Evolutionary conservation across 1,284 basidiomycete genomes (phyloP), one percentile per base, ranked within the genome.

Genomic region (Microbotryomycetes sp.): DNA sequence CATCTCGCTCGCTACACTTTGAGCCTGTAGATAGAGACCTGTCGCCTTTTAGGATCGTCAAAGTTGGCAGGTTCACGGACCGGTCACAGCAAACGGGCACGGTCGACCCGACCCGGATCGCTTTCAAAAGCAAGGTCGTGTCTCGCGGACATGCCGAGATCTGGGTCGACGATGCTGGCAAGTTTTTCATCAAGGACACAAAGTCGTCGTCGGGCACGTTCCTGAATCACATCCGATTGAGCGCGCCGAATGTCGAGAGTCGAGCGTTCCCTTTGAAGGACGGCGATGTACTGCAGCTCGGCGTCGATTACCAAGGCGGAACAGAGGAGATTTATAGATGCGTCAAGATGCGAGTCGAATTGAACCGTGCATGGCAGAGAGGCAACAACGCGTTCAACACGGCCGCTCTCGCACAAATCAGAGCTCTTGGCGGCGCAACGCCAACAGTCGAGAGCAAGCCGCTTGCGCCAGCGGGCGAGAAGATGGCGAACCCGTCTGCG

Each of bases 281-380:
- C 67, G 94, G 94, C 1, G 94, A 98, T 76, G 83, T 97, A 18
- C 78, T 98, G 6, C 94, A 98, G 77, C 83, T 97, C 1, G 94
- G 94, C 1, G 92, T 98, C 30, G 96, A 98, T 75, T 98, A 97
- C 76, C 94, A 97, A 76, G 94, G 94, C 28, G 96, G 94, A 0
- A 85, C 89, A 4, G 93, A 98, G 77, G 93, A 97, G 76, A 91
- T 97, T 64, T 98, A 96, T 77, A 89, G 97, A 76, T 92, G 89
- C 67, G 91, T 98, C 65, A 97, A 97, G 82, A 96, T 98, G 76
- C 83, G 91, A 63, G 82, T 98, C 59, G 94, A 98, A 77, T 69
- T 82, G 23, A 79, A 92, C 51, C 84, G 76, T 28, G 80, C 90
- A 72, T 97, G 91, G 91, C 91, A 96, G 74, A 79, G 85, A 1